Conservation (phyloP, 768 basidiomycete genomes). For the Xerocomellus dryophilus region DNA sequence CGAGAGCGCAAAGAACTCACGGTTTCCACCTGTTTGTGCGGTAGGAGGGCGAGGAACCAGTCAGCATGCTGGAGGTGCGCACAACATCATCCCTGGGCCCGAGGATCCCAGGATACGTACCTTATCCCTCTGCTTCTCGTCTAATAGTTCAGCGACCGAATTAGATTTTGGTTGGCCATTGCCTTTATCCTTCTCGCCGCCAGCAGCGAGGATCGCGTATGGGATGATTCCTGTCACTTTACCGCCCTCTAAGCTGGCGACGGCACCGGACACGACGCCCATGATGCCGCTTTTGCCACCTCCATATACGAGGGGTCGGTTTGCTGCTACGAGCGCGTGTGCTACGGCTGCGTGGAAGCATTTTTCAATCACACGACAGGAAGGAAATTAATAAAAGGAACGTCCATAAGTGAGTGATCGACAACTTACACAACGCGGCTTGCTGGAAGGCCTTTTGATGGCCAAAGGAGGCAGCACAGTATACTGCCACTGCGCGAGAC, state of each 20-base stretch:
- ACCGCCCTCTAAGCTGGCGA: constrained; percentile 58
- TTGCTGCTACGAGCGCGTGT: constrained; percentile 57
- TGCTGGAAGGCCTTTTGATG: constrained; percentile 54
- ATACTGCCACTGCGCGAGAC: constrained; percentile 63
- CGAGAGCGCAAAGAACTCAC: constrained; percentile 16
- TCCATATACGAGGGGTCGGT: constrained; percentile 77
- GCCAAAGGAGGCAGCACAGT: constrained; percentile 78
- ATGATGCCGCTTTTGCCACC: constrained; percentile 83
- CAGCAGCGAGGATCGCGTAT: constrained; percentile 64
- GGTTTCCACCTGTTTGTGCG: constrained; percentile 29
- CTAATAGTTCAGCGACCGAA: constrained; percentile 21
- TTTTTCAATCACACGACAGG: constrained; percentile 1
- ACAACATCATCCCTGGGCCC: background rate
- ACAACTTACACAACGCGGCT: constrained; percentile 67
- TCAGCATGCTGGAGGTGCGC: constrained; percentile 10
- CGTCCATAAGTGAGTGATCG: background rate
- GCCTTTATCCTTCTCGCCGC: constrained; percentile 58
- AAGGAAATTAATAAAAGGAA: background rate
- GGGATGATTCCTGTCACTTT: constrained; percentile 78
- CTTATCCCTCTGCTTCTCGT: constrained; percentile 34
- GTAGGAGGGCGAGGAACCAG: background rate
- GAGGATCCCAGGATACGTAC: constrained; percentile 25
- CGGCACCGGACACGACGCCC: constrained; percentile 73
- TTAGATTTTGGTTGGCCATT: constrained; percentile 21
- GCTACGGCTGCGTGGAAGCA: constrained; percentile 56